Conservation (phyloP, 495 filamentous ascomycete genomes). For the Penicillium coprophilum region DNA sequence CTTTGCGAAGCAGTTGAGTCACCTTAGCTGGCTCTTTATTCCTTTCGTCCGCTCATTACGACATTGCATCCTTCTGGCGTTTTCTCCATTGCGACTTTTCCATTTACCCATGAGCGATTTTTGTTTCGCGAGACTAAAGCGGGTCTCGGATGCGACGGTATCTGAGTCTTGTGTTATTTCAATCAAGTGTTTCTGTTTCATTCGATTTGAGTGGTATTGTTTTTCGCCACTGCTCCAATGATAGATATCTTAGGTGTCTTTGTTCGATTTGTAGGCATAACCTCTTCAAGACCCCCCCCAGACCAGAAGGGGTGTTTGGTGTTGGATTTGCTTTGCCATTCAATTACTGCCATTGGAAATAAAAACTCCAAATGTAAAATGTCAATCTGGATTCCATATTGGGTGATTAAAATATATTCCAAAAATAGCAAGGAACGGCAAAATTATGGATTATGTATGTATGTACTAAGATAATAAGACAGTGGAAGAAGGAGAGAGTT, state of each 20-base stretch:
- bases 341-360: not conserved
- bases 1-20: not conserved
- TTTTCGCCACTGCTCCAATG: not conserved
- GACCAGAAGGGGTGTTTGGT: not conserved
- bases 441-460: slow-evolving; percentile 8
- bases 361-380: not conserved
- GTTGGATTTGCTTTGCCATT: not conserved
- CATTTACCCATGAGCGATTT: slow-evolving; percentile 13
- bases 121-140: not conserved
- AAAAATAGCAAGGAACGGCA: not conserved
- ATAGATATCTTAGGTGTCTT: not conserved
- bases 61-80: slow-evolving; percentile 28
- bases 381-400: slow-evolving; percentile 6
- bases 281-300: not conserved
- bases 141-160: not conserved
- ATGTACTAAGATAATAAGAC: slow-evolving; percentile 14
- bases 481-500: slow-evolving; percentile 5
- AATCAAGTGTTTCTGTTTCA: not conserved
- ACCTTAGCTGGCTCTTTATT: not conserved
- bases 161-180: not conserved
- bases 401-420: slow-evolving; percentile 2
- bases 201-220: not conserved
- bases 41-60: slow-evolving; percentile 12
- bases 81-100: slow-evolving; percentile 8
- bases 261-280: not conserved